These are phyloP conservation scores for Solanum piurae DNA, from an alignment of 257 asterid genomes.

Conservation along the genomic window DNA sequence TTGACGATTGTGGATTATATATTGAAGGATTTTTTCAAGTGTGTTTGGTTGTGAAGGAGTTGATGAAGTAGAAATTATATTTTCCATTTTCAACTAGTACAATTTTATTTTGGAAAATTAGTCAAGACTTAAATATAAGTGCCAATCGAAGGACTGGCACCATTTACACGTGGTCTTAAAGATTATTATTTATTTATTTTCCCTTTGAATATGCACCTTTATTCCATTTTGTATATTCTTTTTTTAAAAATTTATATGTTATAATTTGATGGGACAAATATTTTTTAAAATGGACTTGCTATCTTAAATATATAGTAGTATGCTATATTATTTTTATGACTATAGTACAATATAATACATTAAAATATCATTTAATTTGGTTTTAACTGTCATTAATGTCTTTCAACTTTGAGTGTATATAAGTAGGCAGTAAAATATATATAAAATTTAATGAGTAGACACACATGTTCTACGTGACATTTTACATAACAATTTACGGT, in stretches of 20 bases:
- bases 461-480: too few species aligned
- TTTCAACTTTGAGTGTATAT: too few species aligned
- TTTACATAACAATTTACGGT: too few species aligned
- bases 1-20: constrained; percentile 11
- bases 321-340: neutral
- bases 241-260: fast-evolving
- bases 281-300: too few species aligned
- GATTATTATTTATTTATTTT: neutral
- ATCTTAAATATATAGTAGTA: neutral
- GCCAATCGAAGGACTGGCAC: neutral
- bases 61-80: neutral
- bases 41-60: neutral
- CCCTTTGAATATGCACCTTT: neutral
- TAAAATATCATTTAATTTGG: too few species aligned
- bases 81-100: constrained; percentile 14
- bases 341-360: too few species aligned
- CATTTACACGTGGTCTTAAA: neutral
- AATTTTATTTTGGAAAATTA: neutral
- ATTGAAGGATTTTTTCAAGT: constrained; percentile 16
- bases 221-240: neutral
- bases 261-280: neutral
- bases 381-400: too few species aligned
- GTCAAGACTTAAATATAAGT: neutral
- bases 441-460: too few species aligned
- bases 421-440: too few species aligned